Base-by-base conservation (phyloP, 495 filamentous ascomycete species). In the Clavariopsis aquatica region DNA sequence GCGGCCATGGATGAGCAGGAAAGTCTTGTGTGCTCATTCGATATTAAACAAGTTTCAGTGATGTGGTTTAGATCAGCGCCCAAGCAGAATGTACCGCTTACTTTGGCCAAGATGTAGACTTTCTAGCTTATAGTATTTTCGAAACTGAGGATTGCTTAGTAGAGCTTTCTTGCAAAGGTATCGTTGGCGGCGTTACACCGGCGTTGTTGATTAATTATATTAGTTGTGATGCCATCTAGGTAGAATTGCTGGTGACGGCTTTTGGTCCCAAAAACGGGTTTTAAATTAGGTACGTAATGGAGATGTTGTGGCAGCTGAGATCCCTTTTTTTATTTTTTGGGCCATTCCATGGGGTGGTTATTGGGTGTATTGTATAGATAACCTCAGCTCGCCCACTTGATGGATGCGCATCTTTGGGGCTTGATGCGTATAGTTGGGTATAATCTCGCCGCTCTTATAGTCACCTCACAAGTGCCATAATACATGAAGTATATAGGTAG, bases 91-190 rank as follows among this genome's bases (percentile, higher is more conserved):
- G 72, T 78, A 23, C 62, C 69, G 28, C 66, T 29, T 41, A 8
- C 29, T 1, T 74, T 72, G 27, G 64, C n/a, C 45, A 82, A 62
- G 26, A 82, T 68, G 69, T 76, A 78, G 19, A 83, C 74, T 68
- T 80, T 82, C 58, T 82, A 79, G 20, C 69, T 61, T 6, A 64
- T 26, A 59, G 82, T 77, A 29, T 68, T 65, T 57, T 83, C 81
- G 57, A 81, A 82, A 22, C 41, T 65, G 2, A 77, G 68, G 43
- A 83, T 70, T 5, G 75, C 73, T 7, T 74, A 64, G 49, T 76
- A 75, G 38, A 83, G 76, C 28, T 72, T 73, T 26, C 73, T 51
- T 0, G 68, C 69, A 4, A 65, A 63, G 6, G 65, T 5, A 7
- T 51, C 24, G 52, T 73, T 57, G 23, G 71, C 65, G 12, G 69